Evolutionary conservation across 1,284 basidiomycete species (phyloP).

Genomic region (Cerioporus squamosus): DNA sequence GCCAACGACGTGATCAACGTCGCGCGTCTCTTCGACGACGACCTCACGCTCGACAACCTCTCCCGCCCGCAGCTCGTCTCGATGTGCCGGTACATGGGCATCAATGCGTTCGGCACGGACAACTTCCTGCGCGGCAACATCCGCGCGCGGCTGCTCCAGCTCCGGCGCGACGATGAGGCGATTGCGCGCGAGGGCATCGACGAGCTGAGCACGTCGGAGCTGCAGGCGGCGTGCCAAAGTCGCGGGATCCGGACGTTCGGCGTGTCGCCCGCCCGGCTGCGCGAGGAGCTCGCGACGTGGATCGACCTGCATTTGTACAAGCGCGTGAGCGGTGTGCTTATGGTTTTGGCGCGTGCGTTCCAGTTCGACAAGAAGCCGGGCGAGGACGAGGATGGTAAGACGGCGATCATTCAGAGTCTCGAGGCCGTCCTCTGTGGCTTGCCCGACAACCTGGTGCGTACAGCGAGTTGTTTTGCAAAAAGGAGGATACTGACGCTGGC

Average conservation of each 20-base stretch:
- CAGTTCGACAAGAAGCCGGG: slow-evolving; percentile 84
- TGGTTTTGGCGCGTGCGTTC: slow-evolving; percentile 94
- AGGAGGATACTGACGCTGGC: slow-evolving; percentile 12
- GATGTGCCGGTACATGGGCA: slow-evolving; percentile 97
- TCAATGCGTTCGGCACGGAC: slow-evolving; percentile 98
- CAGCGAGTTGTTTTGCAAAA: slow-evolving; percentile 34
- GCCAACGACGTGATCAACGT: slow-evolving; percentile 90
- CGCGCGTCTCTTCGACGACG: slow-evolving; percentile 96
- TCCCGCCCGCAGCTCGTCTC: slow-evolving; percentile 97
- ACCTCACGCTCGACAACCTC: slow-evolving; percentile 97
- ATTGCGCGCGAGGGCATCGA: slow-evolving; percentile 92
- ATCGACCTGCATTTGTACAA: slow-evolving; percentile 91
- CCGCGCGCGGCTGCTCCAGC: slow-evolving; percentile 81
- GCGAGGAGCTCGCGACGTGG: slow-evolving; percentile 93
- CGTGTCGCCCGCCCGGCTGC: slow-evolving; percentile 81
- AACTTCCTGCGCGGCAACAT: slow-evolving; percentile 97
- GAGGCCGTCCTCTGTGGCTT: slow-evolving; percentile 92
- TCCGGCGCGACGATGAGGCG: slow-evolving; percentile 92
- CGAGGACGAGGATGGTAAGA: slow-evolving; percentile 78
- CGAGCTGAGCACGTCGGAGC: slow-evolving; percentile 87
- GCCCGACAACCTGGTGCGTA: slow-evolving; percentile 86
- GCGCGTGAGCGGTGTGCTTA: slow-evolving; percentile 90
- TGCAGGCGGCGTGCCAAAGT: slow-evolving; percentile 92
- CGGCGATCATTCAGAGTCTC: slow-evolving; percentile 77
- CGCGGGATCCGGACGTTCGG: slow-evolving; percentile 92